These are phyloP conservation scores for Globisporangium recalcitrans DNA, from an alignment of 352 stramenopile species.

Conservation along the genomic window DNA sequence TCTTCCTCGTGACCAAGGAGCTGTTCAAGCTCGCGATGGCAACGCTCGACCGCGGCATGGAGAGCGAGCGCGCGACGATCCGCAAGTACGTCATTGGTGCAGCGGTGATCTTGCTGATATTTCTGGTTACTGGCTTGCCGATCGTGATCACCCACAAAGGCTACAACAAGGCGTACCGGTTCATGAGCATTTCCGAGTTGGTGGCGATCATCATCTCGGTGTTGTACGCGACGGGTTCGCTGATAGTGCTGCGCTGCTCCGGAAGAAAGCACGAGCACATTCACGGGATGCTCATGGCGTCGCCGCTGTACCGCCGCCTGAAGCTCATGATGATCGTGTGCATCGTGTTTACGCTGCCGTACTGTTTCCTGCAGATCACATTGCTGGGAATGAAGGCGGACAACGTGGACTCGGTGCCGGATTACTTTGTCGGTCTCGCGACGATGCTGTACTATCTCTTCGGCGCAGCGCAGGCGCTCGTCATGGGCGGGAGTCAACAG, in stretches of 20 bases:
- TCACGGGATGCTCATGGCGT: conserved; percentile 59
- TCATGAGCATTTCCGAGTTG: conserved; percentile 52
- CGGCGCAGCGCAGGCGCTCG: conserved; percentile 48
- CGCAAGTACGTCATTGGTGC: conserved; percentile 36
- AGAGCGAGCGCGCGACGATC: conserved; percentile 48
- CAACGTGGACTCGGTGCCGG: conserved; percentile 40
- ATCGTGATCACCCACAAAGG: conserved; percentile 43
- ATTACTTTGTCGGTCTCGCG: conserved; percentile 47
- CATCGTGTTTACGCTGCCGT: conserved; percentile 61
- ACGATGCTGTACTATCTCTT: conserved; percentile 71
- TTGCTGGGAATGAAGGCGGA: conserved; percentile 36
- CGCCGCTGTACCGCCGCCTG: conserved; percentile 57
- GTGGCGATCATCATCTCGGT: conserved; percentile 43
- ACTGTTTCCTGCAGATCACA: conserved; percentile 44
- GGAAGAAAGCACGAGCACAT: conserved; percentile 68
- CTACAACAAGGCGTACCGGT: conserved; percentile 46
- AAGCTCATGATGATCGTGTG: conserved; percentile 64
- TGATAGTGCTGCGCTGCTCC: conserved; percentile 37
- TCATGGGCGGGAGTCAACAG: conserved; percentile 64
- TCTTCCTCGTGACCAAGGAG: conserved; percentile 48
- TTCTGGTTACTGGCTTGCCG: conserved; percentile 28
- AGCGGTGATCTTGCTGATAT: conserved; percentile 27
- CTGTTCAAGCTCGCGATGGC: conserved; percentile 58
- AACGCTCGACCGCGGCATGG: conserved; percentile 45
- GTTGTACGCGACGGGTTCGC: conserved; percentile 33